These are phyloP conservation scores for Wallacemonas sp. DNA, from an alignment of 208 protist genomes.

Conservation along the genomic window DNA sequence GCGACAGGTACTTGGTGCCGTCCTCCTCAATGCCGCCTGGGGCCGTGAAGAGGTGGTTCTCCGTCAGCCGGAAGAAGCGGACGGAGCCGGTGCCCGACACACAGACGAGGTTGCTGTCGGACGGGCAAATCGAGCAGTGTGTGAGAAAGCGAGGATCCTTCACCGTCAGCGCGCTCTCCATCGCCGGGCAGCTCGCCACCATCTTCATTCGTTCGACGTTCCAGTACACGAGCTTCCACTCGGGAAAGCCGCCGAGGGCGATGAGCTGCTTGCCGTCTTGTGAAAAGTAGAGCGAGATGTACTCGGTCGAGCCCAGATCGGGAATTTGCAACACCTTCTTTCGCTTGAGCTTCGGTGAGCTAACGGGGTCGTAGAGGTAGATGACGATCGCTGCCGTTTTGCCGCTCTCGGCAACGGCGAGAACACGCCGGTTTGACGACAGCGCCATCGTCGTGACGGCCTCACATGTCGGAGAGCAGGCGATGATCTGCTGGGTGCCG, in stretches of 20 bases:
- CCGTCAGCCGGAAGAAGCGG: slow-evolving; percentile 85
- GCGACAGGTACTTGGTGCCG: slow-evolving; percentile 89
- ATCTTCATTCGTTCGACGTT: slow-evolving; percentile 90
- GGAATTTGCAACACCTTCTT: slow-evolving; percentile 85
- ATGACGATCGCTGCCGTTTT: slow-evolving; percentile 85
- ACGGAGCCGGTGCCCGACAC: slow-evolving; percentile 92
- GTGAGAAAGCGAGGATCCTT: slow-evolving; percentile 71
- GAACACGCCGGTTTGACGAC: slow-evolving; percentile 87
- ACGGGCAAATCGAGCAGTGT: slow-evolving; percentile 92
- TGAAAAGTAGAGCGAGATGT: slow-evolving; percentile 92
- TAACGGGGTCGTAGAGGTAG: slow-evolving; percentile 87
- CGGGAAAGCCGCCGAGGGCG: slow-evolving; percentile 87
- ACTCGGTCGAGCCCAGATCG: slow-evolving; percentile 83
- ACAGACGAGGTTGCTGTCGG: slow-evolving; percentile 87
- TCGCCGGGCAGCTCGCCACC: slow-evolving; percentile 51
- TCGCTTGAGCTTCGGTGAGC: slow-evolving; percentile 76
- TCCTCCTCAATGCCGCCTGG: slow-evolving; percentile 65
- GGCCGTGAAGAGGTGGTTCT: slow-evolving; percentile 73
- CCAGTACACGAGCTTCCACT: slow-evolving; percentile 95
- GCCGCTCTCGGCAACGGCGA: slow-evolving; percentile 94
- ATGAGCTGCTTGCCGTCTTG: slow-evolving; percentile 87
- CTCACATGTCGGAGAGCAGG: slow-evolving; percentile 84
- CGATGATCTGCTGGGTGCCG: slow-evolving; percentile 90
- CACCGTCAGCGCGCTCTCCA: slow-evolving; percentile 48
- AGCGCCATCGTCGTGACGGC: slow-evolving; percentile 91